phyloP scores from a whole-genome alignment of 306 rosid species.

The Vigna reflexopilosa region DNA sequence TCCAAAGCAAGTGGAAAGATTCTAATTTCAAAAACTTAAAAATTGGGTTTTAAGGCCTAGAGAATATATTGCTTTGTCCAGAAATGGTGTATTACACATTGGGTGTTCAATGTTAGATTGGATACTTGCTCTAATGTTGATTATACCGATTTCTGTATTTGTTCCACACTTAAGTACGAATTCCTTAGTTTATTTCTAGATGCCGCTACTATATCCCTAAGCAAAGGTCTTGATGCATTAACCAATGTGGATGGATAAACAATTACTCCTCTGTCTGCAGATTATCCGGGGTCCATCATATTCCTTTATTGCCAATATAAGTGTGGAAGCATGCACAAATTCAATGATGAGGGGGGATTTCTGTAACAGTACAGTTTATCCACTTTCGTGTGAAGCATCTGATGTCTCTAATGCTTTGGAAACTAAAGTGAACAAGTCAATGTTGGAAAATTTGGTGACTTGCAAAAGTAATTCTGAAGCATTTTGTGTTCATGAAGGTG shows the following conservation, averaged over 20 bases:
- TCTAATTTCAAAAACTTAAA: too few species aligned
- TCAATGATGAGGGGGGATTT: constrained; percentile 66
- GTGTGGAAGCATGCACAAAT: constrained; percentile 76
- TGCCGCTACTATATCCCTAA: constrained; percentile 1
- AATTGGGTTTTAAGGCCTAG: too few species aligned
- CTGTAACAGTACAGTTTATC: constrained; percentile 76
- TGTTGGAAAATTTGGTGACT: constrained; percentile 42
- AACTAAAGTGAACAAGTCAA: constrained; percentile 41
- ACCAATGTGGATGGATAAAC: constrained; percentile 9
- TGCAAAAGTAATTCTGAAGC: constrained; percentile 61
- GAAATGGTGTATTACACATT: too few species aligned
- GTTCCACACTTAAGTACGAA: too few species aligned
- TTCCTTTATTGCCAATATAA: constrained; percentile 72
- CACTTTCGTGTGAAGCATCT: constrained; percentile 65
- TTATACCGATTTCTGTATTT: too few species aligned
- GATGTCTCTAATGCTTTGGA: constrained; percentile 46
- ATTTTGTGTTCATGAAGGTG: constrained; percentile 65
- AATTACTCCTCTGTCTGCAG: constrained; percentile 51
- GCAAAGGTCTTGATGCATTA: constrained; percentile 5
- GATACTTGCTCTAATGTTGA: too few species aligned
- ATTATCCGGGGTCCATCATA: constrained; percentile 69
- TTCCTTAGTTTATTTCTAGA: too few species aligned
- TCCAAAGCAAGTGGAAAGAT: too few species aligned
- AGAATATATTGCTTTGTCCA: too few species aligned
- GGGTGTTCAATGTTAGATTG: too few species aligned